Conservation (phyloP, 306 rosid genomes). For the Vachellia collinsii region DNA sequence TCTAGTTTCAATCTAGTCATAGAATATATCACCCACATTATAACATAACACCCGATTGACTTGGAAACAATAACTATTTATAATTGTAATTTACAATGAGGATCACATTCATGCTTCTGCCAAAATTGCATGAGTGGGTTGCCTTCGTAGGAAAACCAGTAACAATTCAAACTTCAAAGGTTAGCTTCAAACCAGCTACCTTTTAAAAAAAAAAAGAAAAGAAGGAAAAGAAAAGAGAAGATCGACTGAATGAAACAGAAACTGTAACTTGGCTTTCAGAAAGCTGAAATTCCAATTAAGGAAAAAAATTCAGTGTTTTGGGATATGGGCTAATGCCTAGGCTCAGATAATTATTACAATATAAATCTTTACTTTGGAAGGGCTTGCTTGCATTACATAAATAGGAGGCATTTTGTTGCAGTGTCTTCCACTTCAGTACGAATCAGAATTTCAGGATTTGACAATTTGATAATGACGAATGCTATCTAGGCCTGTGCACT, state of each 20-base stretch:
- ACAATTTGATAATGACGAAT: not conserved
- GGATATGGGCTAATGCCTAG: not conserved
- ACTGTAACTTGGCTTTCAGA: not conserved
- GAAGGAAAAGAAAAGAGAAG: not conserved
- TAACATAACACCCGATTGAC: not conserved
- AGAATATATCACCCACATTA: slow-evolving; percentile 11
- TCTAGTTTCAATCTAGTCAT: not conserved
- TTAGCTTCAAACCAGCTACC: not conserved
- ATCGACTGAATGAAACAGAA: not conserved
- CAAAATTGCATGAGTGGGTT: not conserved
- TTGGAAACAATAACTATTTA: not conserved
- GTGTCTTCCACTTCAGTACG: not conserved
- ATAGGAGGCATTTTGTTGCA: not conserved
- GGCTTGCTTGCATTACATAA: not conserved
- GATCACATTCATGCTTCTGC: not conserved
- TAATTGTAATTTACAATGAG: not conserved
- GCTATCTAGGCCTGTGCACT: not conserved
- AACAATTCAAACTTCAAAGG: not conserved
- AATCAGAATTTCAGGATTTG: not conserved
- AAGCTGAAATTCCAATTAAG: not conserved
- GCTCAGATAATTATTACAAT: not conserved
- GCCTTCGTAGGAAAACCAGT: slow-evolving; percentile 15
- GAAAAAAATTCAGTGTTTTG: not conserved
- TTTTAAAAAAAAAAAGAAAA: not conserved
- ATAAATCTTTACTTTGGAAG: not conserved